Base-by-base conservation (phyloP, 345 rosid genomes). In the Populus tremula region DNA sequence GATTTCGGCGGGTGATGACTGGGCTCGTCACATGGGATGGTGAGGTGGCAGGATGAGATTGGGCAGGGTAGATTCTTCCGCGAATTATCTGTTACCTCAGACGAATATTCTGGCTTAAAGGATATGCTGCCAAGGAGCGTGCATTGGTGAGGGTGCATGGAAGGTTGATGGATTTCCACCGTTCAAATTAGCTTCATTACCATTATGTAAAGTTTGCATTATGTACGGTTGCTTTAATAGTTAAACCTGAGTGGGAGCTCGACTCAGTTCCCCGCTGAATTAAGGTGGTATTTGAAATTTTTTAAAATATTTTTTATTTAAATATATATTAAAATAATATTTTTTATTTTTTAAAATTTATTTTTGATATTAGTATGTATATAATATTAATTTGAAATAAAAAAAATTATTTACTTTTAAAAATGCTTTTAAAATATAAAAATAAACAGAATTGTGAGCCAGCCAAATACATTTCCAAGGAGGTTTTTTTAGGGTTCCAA, bases 1-100 rank as follows among this genome's bases (percentile, higher is more conserved):
- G 39, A 27, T 41, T 38, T 41, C 23, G 79, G 81, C 56, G 59
- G 72, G 69, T 72, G 80, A 14, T 76, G 85, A 86, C 85, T 85
- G 85, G 88, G 29, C 0, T 13, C 14, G 43, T 65, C 81, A 69
- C 56, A 76, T 38, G 77, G 9, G 0, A 6, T 2, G 33, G 21
- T 72, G 73, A 36, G 72, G 81, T 85, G 81, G 79, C 77, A 21
- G 10, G 25, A 33, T 20, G 8, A 64, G 76, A 82, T 77, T 75
- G 78, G 85, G 1, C 31, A 10, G n/a, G 4, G 73, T 21, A 38
- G 23, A 8, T 78, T 71, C 79, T 79, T 50, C 73, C 13, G 47
- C 72, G 72, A 67, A 77, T 76, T 69, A 68, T 53, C 47, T 59
- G 31, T 69, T 27, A 2, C 14, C 50, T 54, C 29, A 59, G 1